Base-by-base conservation (phyloP, 345 rosid genomes). In the Geranium rotundifolium region DNA sequence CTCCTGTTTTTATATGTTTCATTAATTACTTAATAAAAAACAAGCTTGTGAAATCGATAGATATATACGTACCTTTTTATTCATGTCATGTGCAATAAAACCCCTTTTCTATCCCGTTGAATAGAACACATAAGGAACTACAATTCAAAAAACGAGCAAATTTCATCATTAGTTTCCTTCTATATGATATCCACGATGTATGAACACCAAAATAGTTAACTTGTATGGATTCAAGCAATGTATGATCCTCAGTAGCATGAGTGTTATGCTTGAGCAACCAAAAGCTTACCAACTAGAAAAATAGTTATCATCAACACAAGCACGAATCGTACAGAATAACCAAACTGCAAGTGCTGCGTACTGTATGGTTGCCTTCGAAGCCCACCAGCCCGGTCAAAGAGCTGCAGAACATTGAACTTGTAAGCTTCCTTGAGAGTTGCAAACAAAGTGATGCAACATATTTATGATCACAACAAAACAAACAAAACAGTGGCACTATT, bases 251-350 rank as follows among this genome's bases (percentile, higher is more conserved):
- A 4, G 10, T 34, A 4, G 4, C 41, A 4, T 4, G 41, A 34
- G 41, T 34, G 41, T 34, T 8, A 8, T 34, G 10, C 10, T 34
- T 8, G 10, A 34, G 41, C 41, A 34, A 34, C 41, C 6, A 59
- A 20, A 17, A 30, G 52, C 87, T 82, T 70, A 88, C 97, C 85
- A 46, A 90, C 75, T 60, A 90, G 72, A 75, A 88, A 81, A 69
- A 90, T 71, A 27, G 84, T 78, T 58, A 88, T 79, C 79, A 77
- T 68, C 34, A 90, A 76, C 61, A 80, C 82, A 60, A 90, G 88
- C 69, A 76, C 76, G 68, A 84, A 73, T 71, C 78, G 86, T 37
- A 90, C 59, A 52, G 92, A 82, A 70, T 87, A 73, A 64, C 78
- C 71, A 69, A 73, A 66, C 60, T 72, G 85, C 69, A 74, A 60